Evolutionary conservation across 306 rosid species (phyloP).

Genomic region (Argentina anserina): DNA sequence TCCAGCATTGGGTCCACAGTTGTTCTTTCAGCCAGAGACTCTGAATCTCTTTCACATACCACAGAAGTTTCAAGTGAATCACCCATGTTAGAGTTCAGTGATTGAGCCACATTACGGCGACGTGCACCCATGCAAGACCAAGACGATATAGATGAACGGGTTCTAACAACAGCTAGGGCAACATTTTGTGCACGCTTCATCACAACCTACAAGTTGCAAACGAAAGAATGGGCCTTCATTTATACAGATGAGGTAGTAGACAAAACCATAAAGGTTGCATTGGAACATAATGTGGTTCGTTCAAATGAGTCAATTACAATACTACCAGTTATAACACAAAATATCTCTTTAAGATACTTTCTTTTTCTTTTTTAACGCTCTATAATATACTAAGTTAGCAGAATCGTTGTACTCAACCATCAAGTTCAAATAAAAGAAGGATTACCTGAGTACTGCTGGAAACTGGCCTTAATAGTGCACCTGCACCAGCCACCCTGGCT

Average conservation of each 20-base stretch:
- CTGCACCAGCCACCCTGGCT: constrained; percentile 88
- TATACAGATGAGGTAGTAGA: not conserved
- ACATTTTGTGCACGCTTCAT: constrained; percentile 93
- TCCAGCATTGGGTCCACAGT: constrained; percentile 24
- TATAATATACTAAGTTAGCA: too few relatives aligned
- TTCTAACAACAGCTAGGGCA: constrained; percentile 89
- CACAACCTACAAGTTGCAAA: constrained; percentile 54
- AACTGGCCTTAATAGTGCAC: constrained; percentile 81
- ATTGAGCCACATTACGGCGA: constrained; percentile 57
- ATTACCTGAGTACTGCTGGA: constrained; percentile 89
- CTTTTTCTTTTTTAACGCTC: too few relatives aligned
- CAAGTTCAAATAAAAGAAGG: constrained; percentile 7
- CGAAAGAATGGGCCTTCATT: constrained; percentile 20
- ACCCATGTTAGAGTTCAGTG: constrained; percentile 35
- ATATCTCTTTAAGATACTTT: too few relatives aligned
- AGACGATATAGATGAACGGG: constrained; percentile 77
- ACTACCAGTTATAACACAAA: not conserved
- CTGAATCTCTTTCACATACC: constrained; percentile 37
- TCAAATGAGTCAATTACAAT: constrained; percentile 6
- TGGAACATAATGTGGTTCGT: not conserved
- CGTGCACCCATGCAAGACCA: constrained; percentile 99
- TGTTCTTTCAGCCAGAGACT: constrained; percentile 30
- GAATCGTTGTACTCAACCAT: not conserved
- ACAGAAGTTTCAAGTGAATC: constrained; percentile 42
- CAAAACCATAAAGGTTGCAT: not conserved